Percentiles rank a stretch among this genome's conserved stretches.
These are phyloP conservation scores for Podospora australis DNA, from an alignment of 495 filamentous ascomycete genomes.

Conservation along the genomic window DNA sequence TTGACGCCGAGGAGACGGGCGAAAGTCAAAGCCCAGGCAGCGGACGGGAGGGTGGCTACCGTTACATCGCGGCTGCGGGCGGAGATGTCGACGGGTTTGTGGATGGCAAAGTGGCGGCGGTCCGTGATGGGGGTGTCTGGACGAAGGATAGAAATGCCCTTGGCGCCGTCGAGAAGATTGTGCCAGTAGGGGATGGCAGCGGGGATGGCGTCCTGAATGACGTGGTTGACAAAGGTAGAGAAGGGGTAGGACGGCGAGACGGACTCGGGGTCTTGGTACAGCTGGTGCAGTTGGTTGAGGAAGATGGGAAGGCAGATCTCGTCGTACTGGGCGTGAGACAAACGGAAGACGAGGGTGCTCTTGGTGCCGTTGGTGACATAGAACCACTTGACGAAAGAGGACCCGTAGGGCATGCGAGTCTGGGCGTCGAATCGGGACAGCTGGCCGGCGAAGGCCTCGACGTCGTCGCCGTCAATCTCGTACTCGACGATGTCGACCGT, in stretches of 20 bases:
- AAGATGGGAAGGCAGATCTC: slow-evolving; percentile 61
- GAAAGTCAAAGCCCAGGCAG: slow-evolving; percentile 57
- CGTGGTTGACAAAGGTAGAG: slow-evolving; percentile 51
- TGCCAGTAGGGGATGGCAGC: slow-evolving; percentile 50
- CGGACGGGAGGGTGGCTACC: slow-evolving; percentile 50
- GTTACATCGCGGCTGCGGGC: slow-evolving; percentile 45
- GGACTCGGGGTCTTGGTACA: slow-evolving; percentile 24
- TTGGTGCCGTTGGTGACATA: slow-evolving; percentile 45
- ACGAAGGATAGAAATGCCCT: slow-evolving; percentile 38
- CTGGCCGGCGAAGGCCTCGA: slow-evolving; percentile 45
- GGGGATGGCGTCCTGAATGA: slow-evolving; percentile 22
- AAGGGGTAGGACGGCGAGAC: slow-evolving; percentile 47
- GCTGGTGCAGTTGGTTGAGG: slow-evolving; percentile 37
- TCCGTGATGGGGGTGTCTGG: slow-evolving; percentile 23
- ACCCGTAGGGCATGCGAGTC: slow-evolving; percentile 50
- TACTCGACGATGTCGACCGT: slow-evolving; percentile 45
- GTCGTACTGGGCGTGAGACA: slow-evolving; percentile 73
- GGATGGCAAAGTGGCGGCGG: slow-evolving; percentile 28
- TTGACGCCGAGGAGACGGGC: slow-evolving; percentile 39
- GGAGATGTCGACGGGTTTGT: slow-evolving; percentile 39
- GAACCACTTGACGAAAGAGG: slow-evolving; percentile 56
- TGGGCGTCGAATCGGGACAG: slow-evolving; percentile 46
- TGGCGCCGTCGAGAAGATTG: slow-evolving; percentile 45
- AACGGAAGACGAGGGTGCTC: slow-evolving; percentile 56
- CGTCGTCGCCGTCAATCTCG: slow-evolving; percentile 45